Evolutionary conservation across 805 yeast genomes (phyloP), one percentile per base, ranked within the genome.

Genomic region (Torulaspora franciscae): DNA sequence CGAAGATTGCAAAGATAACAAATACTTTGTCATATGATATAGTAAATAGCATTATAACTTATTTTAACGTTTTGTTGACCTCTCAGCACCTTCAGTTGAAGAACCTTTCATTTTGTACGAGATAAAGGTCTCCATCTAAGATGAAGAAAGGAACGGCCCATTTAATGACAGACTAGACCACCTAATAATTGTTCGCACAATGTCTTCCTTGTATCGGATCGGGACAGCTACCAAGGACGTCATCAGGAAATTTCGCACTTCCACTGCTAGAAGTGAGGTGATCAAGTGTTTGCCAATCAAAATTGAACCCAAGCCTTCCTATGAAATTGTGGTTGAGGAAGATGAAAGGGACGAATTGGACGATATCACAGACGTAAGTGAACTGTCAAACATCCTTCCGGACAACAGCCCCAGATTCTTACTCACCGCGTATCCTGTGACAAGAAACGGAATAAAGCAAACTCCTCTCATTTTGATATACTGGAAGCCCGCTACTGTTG

Each of bases 401-500:
- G 95, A 85, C 51, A 87, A 81, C 57, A 66, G 81, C 9, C 95
- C 96, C 10, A 68, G 96, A 47, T 89, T 73, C 58, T 68, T 89
- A 6, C 72, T 88, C 5, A 64, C 88, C 46, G 85, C 95, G 9
- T 83, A 87, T 56, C 96, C 96, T 6, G 65, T 81, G 56, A 77
- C 76, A 7, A 61, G 69, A 26, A 96, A 89, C 56, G 95, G 95
- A 0, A 72, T 95, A 44, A 73, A 76, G 56, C 75, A 80, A 37
- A 73, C 78, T 7, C 96, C 96, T 3, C 73, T 84, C 49, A 86
- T 89, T 1, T 64, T 90, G 61, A 55, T 90, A n/a, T 90, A 88
- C 64, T 90, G 90, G 81, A 76, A 86, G 48, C 97, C 97, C 3
- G 83, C 82, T 22, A 87, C 95, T 0, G 74, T 87, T n/a, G 68